Evolutionary conservation across 371 early-diverging fungal species (phyloP).

Genomic region (Circinella umbellata): DNA sequence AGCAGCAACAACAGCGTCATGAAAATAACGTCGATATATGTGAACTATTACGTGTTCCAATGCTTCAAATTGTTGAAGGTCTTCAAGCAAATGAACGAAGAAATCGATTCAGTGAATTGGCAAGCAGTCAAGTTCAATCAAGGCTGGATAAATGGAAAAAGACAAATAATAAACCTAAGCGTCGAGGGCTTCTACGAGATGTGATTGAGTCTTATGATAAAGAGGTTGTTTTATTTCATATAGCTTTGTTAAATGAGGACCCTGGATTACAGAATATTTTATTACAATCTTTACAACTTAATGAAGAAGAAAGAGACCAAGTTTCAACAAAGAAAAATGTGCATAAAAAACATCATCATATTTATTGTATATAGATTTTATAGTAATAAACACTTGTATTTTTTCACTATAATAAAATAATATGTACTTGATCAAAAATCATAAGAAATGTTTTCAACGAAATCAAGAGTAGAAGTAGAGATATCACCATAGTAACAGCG

Average conservation of each 20-base stretch:
- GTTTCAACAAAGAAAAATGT: background rate
- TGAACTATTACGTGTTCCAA: conserved; percentile 20
- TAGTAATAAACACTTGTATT: no score
- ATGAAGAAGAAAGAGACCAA: background rate
- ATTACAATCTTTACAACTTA: conserved; percentile 11
- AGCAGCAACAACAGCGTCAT: no score
- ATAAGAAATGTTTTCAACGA: no score
- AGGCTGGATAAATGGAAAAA: conserved; percentile 20
- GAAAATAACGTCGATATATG: conserved; percentile 7
- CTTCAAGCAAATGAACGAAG: conserved; percentile 11
- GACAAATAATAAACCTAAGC: conserved; percentile 12
- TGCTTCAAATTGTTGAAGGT: conserved; percentile 26
- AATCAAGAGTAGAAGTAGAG: no score
- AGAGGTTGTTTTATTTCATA: background rate
- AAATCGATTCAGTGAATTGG: conserved; percentile 11
- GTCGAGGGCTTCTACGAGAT: conserved; percentile 16
- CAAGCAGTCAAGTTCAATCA: conserved; percentile 8
- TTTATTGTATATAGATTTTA: conserved; percentile 11
- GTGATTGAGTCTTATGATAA: conserved; percentile 6
- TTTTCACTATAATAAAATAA: no score
- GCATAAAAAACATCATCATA: conserved; percentile 9
- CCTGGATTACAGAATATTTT: conserved; percentile 7
- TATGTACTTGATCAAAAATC: no score
- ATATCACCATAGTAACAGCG: no score
- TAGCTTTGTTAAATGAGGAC: background rate